phyloP scores from a whole-genome alignment of 2,329 filamentous ascomycete species.

The Arthrobotrys pseudoclavata region DNA sequence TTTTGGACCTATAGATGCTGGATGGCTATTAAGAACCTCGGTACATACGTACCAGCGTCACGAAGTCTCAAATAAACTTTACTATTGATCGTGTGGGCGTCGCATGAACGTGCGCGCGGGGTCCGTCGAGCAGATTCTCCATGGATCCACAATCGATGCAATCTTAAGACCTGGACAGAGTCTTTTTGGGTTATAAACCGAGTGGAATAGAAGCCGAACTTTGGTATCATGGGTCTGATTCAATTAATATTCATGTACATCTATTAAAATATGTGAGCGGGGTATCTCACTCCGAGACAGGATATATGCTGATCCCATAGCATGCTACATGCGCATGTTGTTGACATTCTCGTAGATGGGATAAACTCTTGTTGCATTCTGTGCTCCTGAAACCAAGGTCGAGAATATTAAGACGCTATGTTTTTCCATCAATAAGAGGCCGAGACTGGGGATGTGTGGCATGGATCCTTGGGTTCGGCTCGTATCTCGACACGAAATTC shows the following conservation, averaged over 20 bases:
- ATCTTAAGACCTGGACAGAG: neutral
- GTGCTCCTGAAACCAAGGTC: constrained; percentile 25
- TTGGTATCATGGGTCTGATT: neutral
- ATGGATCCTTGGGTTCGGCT: constrained; percentile 34
- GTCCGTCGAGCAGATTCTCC: neutral
- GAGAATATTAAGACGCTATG: constrained; percentile 26
- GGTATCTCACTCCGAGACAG: constrained; percentile 36
- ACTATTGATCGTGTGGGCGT: constrained; percentile 1
- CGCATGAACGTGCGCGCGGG: constrained; percentile 13
- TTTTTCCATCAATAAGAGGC: constrained; percentile 57
- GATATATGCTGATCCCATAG: constrained; percentile 33
- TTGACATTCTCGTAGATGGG: constrained; percentile 3
- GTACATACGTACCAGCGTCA: constrained; percentile 10
- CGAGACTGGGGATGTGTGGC: constrained; percentile 12
- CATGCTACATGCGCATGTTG: constrained; percentile 10
- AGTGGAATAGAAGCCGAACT: constrained; percentile 2
- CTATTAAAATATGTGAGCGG: constrained; percentile 9
- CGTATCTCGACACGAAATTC: constrained; percentile 38
- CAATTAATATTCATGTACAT: neutral
- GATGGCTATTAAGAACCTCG: constrained; percentile 17
- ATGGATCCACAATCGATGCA: neutral
- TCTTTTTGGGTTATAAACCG: neutral
- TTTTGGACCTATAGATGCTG: neutral
- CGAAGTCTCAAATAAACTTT: constrained; percentile 8
- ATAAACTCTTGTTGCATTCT: constrained; percentile 43